Percentiles rank a stretch among this genome's conserved stretches.
phyloP scores from a whole-genome alignment of 2,329 filamentous ascomycete species.

The Lasiodiplodia theobromae region DNA sequence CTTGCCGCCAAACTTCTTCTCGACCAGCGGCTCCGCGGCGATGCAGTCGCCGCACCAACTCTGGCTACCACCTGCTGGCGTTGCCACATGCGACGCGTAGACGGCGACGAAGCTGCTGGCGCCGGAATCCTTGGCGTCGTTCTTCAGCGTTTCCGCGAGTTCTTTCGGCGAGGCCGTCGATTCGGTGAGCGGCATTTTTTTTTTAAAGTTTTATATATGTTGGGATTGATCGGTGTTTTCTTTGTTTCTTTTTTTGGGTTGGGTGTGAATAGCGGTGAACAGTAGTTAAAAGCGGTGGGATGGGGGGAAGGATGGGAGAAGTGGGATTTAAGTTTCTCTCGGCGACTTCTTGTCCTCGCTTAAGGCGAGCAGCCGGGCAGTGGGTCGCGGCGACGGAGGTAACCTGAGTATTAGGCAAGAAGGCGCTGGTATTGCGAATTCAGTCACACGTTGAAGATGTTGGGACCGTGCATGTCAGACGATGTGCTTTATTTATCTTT shows the following conservation, averaged over 20 bases:
- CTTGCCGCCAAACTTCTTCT: slow-evolving; percentile 8
- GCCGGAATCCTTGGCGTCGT: not conserved
- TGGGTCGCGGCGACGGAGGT: not conserved
- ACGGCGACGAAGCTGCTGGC: slow-evolving; percentile 11
- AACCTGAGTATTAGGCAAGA: not conserved
- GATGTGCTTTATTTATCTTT: not conserved
- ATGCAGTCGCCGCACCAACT: slow-evolving; percentile 21
- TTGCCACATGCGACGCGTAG: slow-evolving; percentile 20
- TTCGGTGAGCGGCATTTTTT: not conserved
- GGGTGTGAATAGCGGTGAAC: not conserved
- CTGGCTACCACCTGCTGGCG: too few relatives aligned
- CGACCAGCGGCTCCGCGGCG: slow-evolving; percentile 3
- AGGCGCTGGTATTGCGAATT: not conserved
- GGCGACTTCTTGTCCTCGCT: not conserved
- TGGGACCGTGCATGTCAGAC: not conserved
- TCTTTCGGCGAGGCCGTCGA: not conserved
- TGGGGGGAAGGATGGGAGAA: not conserved
- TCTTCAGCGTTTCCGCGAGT: not conserved
- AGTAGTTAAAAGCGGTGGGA: not conserved
- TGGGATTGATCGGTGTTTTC: not conserved
- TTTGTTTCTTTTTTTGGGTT: not conserved
- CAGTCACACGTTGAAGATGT: not conserved
- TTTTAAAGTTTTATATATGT: too few relatives aligned
- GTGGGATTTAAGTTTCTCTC: slow-evolving; percentile 1
- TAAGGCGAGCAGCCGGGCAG: not conserved